phyloP scores from a whole-genome alignment of 768 basidiomycete species.

The Rhodotorula kratochvilovae region DNA sequence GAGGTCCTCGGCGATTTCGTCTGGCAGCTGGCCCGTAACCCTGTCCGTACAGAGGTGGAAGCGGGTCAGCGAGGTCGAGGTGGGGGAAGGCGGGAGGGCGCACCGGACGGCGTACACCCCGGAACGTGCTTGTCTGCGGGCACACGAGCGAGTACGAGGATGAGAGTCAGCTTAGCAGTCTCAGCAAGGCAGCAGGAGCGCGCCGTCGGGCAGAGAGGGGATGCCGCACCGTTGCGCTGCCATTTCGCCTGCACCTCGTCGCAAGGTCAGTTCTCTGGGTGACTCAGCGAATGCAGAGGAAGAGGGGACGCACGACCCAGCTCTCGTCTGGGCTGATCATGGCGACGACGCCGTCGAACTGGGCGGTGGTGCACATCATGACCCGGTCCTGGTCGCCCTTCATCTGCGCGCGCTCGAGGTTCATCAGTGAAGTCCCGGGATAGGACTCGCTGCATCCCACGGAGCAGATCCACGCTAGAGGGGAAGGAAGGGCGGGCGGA shows the following conservation, averaged over 20 bases:
- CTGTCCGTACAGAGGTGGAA: neutral
- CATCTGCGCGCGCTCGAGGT: conserved; percentile 69
- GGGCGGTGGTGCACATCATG: conserved; percentile 76
- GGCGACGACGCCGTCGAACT: conserved; percentile 87
- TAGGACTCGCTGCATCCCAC: no score
- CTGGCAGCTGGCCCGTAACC: conserved; percentile 76
- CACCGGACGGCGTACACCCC: conserved; percentile 86
- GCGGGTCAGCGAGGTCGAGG: neutral
- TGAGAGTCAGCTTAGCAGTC: no score
- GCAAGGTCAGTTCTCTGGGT: neutral
- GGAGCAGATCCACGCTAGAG: no score
- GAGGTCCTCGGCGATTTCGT: conserved; percentile 76
- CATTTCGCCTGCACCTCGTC: conserved; percentile 57
- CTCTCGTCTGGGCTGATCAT: conserved; percentile 77
- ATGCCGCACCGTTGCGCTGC: conserved; percentile 88
- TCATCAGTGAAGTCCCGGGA: no score
- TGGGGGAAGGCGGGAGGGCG: neutral
- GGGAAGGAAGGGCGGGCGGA: conserved; percentile 47
- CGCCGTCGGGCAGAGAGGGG: no score
- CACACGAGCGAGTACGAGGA: neutral
- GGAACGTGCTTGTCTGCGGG: conserved; percentile 74
- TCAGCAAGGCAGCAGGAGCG: no score
- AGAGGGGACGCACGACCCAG: conserved; percentile 63
- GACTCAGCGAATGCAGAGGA: neutral
- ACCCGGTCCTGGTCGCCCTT: conserved; percentile 80